A percentile compares a stretch with the other conserved stretches of the same genome.
phyloP scores from a whole-genome alignment of 352 stramenopile genomes.

The Phytophthora sp. region DNA sequence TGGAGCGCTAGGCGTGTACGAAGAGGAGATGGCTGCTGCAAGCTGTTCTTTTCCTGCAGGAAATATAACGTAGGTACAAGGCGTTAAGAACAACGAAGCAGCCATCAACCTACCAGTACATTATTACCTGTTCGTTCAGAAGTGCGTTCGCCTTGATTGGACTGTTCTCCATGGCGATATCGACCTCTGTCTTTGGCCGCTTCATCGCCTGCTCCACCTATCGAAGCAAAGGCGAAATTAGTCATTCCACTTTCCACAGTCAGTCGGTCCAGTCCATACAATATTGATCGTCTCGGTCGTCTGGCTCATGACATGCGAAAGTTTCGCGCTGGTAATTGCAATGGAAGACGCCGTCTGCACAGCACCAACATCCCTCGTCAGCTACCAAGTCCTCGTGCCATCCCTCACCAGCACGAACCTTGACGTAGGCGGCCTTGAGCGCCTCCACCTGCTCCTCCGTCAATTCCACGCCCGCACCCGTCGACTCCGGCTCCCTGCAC shows the following conservation, averaged over 20 bases:
- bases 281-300: conserved; percentile 76
- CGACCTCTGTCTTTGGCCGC: conserved; percentile 71
- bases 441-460: conserved; percentile 48
- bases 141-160: conserved; percentile 55
- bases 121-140: conserved; percentile 44
- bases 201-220: conserved; percentile 81
- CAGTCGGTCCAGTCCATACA: conserved; percentile 31
- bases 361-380: not conserved
- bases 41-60: conserved; percentile 29
- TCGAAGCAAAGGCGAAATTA: not conserved
- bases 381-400: not conserved
- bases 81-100: not conserved
- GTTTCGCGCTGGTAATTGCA: conserved; percentile 52
- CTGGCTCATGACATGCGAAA: conserved; percentile 61
- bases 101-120: not conserved
- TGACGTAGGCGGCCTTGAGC: conserved; percentile 59
- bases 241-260: not conserved
- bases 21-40: conserved; percentile 38
- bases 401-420: conserved; percentile 31
- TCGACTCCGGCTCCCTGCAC: conserved; percentile 35
- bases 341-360: conserved; percentile 67
- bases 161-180: conserved; percentile 78
- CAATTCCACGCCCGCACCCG: conserved; percentile 32
- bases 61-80: not conserved
- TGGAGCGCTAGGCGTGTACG: conserved; percentile 54